A percentile compares a stretch with the other conserved stretches of the same genome.
These are phyloP conservation scores for Balakata baccata DNA, from an alignment of 345 rosid genomes.

Conservation along the genomic window DNA sequence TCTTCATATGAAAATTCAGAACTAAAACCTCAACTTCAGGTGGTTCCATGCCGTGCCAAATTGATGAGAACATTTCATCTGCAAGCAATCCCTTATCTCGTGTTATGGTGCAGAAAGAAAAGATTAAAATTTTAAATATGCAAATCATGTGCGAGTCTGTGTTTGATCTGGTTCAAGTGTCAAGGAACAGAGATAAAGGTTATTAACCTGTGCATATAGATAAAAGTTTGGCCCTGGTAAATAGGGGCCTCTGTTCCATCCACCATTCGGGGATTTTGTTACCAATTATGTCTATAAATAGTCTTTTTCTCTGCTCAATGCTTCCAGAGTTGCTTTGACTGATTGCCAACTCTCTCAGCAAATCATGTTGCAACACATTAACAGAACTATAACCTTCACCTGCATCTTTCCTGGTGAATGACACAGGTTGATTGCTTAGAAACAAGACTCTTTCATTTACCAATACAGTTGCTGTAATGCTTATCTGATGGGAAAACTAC, in stretches of 20 bases:
- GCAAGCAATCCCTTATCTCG: slow-evolving; percentile 10
- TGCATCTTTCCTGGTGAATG: slow-evolving; percentile 21
- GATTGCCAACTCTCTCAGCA: slow-evolving; percentile 32
- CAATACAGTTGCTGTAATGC: no score
- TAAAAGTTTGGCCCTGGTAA: slow-evolving; percentile 14
- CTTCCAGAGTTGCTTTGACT: slow-evolving; percentile 13
- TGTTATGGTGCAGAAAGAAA: background rate
- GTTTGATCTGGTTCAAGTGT: background rate
- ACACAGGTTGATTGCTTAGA: background rate
- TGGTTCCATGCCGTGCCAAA: slow-evolving; percentile 22
- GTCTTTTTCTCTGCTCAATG: slow-evolving; percentile 19
- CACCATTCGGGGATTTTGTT: slow-evolving; percentile 18
- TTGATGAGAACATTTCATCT: slow-evolving; percentile 28
- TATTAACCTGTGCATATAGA: slow-evolving; percentile 26
- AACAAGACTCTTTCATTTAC: background rate
- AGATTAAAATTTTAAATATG: background rate
- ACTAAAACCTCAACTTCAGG: slow-evolving; percentile 26
- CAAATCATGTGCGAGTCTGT: background rate
- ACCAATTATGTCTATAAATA: slow-evolving; percentile 18
- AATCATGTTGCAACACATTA: slow-evolving; percentile 27
- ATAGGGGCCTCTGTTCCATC: background rate
- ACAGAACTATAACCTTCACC: slow-evolving; percentile 18
- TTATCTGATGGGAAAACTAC: no score
- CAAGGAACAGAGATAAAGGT: background rate
- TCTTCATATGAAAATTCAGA: slow-evolving; percentile 19